phyloP scores from a whole-genome alignment of 2,329 filamentous ascomycete genomes.

The Aspergillus sp. region DNA sequence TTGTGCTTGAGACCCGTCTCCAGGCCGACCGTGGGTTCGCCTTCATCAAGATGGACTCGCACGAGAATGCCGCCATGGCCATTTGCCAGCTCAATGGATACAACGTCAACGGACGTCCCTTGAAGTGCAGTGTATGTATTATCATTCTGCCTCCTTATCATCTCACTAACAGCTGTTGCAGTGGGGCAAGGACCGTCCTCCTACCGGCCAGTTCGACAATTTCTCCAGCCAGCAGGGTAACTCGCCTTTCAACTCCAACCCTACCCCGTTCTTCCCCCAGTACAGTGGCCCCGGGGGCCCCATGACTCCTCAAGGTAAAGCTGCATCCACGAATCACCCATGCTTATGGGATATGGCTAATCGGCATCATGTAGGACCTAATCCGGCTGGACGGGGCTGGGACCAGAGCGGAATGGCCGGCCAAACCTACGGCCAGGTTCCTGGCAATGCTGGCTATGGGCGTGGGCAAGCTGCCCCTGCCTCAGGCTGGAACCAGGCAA shows the following conservation, averaged over 20 bases:
- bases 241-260: conserved; percentile 67
- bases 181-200: conserved; percentile 99
- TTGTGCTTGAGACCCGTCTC: conserved; percentile 94
- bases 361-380: conserved; percentile 43
- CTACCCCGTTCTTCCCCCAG: conserved; percentile 86
- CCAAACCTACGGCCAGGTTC: conserved; percentile 59
- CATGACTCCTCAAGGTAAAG: conserved; percentile 59
- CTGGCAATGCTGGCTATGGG: conserved; percentile 77
- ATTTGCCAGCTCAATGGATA: conserved; percentile 98
- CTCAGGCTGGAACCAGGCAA: conserved; percentile 53
- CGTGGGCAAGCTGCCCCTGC: conserved; percentile 62
- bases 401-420: conserved; percentile 49
- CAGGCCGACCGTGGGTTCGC: conserved; percentile 97
- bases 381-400: conserved; percentile 56
- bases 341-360: conserved; percentile 10
- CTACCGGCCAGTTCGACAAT: conserved; percentile 76
- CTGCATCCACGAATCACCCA: not conserved
- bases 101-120: conserved; percentile 91
- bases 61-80: conserved; percentile 96
- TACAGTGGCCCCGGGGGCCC: conserved; percentile 70
- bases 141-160: conserved; percentile 17
- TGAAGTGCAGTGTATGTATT: conserved; percentile 94
- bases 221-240: conserved; percentile 77
- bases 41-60: conserved; percentile 98
- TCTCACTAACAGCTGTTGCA: conserved; percentile 42